These are phyloP conservation scores for Cercospora sojina DNA, from an alignment of 2,329 filamentous ascomycete species.

Conservation along the genomic window DNA sequence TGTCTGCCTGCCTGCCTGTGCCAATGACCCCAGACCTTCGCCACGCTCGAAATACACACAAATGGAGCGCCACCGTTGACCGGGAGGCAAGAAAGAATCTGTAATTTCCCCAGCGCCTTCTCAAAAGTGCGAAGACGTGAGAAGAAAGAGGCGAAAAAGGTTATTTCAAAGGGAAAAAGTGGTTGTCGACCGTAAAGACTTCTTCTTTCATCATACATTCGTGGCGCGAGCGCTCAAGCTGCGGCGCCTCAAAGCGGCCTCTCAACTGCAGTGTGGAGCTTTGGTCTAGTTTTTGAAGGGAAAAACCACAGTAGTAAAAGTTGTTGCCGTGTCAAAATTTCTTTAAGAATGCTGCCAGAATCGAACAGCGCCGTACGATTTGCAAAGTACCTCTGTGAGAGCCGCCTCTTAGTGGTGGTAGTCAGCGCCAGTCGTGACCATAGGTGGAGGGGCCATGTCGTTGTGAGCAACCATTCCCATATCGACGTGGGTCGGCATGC, in stretches of 20 bases:
- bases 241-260: conserved; percentile 14
- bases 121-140: background rate
- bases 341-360: conserved; percentile 9
- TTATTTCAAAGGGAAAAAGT: background rate
- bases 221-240: conserved; percentile 6
- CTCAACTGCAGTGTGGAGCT: background rate
- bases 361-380: conserved; percentile 13
- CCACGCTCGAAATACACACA: background rate
- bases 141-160: background rate
- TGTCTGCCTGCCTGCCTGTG: conserved; percentile 2
- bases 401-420: conserved; percentile 36
- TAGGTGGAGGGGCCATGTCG: conserved; percentile 44
- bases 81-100: background rate
- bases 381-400: conserved; percentile 4
- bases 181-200: conserved; percentile 3
- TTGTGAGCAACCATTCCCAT: conserved; percentile 37
- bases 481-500: conserved; percentile 40
- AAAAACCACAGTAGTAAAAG: conserved; percentile 14
- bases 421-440: conserved; percentile 46
- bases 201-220: conserved; percentile 7
- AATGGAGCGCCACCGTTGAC: background rate
- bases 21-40: conserved; percentile 8
- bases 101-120: background rate
- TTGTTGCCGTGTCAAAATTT: conserved; percentile 13
- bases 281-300: conserved; percentile 9